Base-by-base conservation (phyloP, 23 red algal genomes). In the Gracilaria domingensis region DNA sequence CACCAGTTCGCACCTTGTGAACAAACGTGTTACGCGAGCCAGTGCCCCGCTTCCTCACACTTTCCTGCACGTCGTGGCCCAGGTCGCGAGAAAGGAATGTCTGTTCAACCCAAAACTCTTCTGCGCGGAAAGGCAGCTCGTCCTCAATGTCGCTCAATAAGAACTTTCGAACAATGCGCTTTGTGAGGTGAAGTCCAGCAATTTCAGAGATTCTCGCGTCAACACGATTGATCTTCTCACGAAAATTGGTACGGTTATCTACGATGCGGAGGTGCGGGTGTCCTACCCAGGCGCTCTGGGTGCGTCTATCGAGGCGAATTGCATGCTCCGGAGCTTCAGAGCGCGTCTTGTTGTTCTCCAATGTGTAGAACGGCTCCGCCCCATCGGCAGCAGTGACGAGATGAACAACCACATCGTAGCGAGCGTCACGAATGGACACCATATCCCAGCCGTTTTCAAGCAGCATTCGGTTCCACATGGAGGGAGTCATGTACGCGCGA, bases 361-460 rank as follows among this genome's bases (percentile, higher is more conserved):
- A 65, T 8, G 90, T 82, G 84, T 97, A 97, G 33, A 61, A 89
- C 5, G n/a, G 26, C 6, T 12, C 25, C 12, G 89, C 90, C 8
- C 95, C 95, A 67, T 97, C 95, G 20, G 95, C 95, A 5, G 95
- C 95, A 23, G 95, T 97, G 71, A 97, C 95, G 38, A 97, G 80
- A 49, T 97, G 95, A 34, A 97, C 65, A 25, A 97, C 90, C 38
- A 87, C 69, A 44, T 97, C 95, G 56, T 97, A 97, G 37, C 95
- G 83, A 2, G 79, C 83, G 53, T 97, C 95, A 37, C 95, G 83
- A 57, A 97, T 60, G 8, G 86, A 76, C 6, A 88, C 69, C 65
- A 86, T 78, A 25, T 86, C 69, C 95, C 95, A 97, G 21, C 38
- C 29, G 56, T 93, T 88, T 26, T 50, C 40, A 35, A 6, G 40